phyloP scores from a whole-genome alignment of 31 red algal species.

The Odonthalia washingtoniensis region DNA sequence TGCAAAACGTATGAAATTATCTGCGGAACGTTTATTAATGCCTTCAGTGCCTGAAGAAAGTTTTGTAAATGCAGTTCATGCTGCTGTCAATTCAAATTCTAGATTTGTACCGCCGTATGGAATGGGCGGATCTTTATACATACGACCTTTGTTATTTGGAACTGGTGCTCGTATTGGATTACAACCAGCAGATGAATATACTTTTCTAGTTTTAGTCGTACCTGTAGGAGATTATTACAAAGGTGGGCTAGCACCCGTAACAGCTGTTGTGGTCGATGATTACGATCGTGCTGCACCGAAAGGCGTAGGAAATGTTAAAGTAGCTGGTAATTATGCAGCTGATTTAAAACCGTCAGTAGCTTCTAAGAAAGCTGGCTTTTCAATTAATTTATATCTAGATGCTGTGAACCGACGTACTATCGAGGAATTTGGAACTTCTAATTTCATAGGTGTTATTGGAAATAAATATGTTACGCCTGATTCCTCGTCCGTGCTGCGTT shows the following conservation, averaged over 20 bases:
- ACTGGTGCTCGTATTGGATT: slow-evolving; percentile 93
- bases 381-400: slow-evolving; percentile 96
- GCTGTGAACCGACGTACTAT: slow-evolving; percentile 74
- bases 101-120: slow-evolving; percentile 94
- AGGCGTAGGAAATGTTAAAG: slow-evolving; percentile 93
- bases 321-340: slow-evolving; percentile 96
- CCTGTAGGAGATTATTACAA: slow-evolving; percentile 99
- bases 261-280: slow-evolving; percentile 76
- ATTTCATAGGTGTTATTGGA: slow-evolving; percentile 85
- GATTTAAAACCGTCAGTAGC: slow-evolving; percentile 83
- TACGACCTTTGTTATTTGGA: slow-evolving; percentile 93
- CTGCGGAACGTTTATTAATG: slow-evolving; percentile 80
- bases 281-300: slow-evolving; percentile 92
- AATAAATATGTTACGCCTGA: slow-evolving; percentile 88
- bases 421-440: slow-evolving; percentile 99
- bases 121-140: slow-evolving; percentile 87
- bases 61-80: slow-evolving; percentile 79
- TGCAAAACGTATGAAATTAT: slow-evolving; percentile 74
- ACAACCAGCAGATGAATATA: slow-evolving; percentile 89
- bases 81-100: slow-evolving; percentile 77
- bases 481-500: slow-evolving; percentile 77
- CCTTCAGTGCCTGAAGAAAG: slow-evolving; percentile 78
- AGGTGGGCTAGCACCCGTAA: slow-evolving; percentile 90
- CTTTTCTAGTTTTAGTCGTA: slow-evolving; percentile 91
- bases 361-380: slow-evolving; percentile 80